Evolutionary conservation across 208 protist genomes (phyloP), one percentile per base, ranked within the genome.

Genomic region (Acanthamoeba culbertsoni): DNA sequence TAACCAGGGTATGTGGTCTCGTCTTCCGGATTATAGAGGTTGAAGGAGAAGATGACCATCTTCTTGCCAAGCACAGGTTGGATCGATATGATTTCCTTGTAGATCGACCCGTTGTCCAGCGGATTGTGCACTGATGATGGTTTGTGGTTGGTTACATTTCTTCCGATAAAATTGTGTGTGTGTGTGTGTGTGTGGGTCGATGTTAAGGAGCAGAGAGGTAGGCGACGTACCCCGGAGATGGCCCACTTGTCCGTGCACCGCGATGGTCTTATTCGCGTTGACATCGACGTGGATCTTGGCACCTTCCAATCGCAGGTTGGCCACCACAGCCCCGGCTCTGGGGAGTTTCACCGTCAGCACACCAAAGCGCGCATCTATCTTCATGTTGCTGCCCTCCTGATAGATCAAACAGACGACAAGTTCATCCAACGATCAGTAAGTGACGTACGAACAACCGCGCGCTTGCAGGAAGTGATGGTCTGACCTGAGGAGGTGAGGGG

Each of bases 1-100:
- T 84, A 84, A 45, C 73, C 73, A 6, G 73, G 73, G 18, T 84
- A 84, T 20, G 43, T 55, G 73, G 40, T 45, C 40, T 71, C 46
- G n/a, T 90, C 82, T 0, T 90, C 82, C n/a, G 82, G 35, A 37
- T 90, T 90, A 12, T 68, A 90, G 35, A 68, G 46, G 18, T 90
- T 35, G 23, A 90, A 68, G 23, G 53, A 43, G 53, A 90, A 90
- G 55, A 68, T 71, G 55, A 90, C 82, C 82, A 90, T 90, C 55
- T 90, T 90, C 51, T 90, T 90, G 33, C 82, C 82, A 18, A 71
- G 51, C 0, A 84, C 43, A 1, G 73, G 73, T 45, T 84, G 73
- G 10, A 84, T 84, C 26, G 73, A 84, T 16, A 84, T 84, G 40
- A 84, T 84, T 23, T 84, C 73, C 73, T 53, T 84, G 73, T 84